Percentiles rank a stretch among this genome's conserved stretches.
Conservation (phyloP, 2,329 filamentous ascomycete species). For the Botryosphaeria dothidea region DNA sequence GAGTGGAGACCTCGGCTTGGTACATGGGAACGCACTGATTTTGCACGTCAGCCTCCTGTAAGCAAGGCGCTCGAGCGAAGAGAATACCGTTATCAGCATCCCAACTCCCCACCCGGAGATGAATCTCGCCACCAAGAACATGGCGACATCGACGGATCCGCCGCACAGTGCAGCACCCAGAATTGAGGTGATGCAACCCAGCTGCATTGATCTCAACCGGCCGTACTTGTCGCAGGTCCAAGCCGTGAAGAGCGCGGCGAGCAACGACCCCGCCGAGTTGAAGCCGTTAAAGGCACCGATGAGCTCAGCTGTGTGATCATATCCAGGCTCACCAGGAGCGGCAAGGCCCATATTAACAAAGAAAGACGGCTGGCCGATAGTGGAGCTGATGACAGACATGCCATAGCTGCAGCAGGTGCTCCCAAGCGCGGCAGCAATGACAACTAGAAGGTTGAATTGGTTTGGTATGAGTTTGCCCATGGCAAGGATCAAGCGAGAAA, state of each 20-base stretch:
- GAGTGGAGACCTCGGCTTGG: constrained; percentile 43
- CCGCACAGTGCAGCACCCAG: constrained; percentile 44
- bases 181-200: constrained; percentile 39
- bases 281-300: constrained; percentile 50
- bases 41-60: constrained; percentile 20
- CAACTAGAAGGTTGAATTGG: constrained; percentile 35
- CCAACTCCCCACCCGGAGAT: constrained; percentile 42
- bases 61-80: background rate
- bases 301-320: constrained; percentile 43
- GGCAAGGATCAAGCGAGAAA: background rate
- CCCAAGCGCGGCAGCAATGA: constrained; percentile 36
- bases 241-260: constrained; percentile 40
- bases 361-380: constrained; percentile 49
- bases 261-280: constrained; percentile 44
- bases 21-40: constrained; percentile 33
- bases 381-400: constrained; percentile 44
- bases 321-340: constrained; percentile 40
- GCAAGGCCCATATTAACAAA: constrained; percentile 45
- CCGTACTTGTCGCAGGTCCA: constrained; percentile 43
- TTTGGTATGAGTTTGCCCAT: constrained; percentile 23
- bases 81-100: constrained; percentile 31
- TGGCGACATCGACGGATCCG: constrained; percentile 38
- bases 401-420: constrained; percentile 35
- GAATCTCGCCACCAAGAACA: constrained; percentile 43
- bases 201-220: constrained; percentile 40